phyloP scores from a whole-genome alignment of 306 rosid species.

The Quercus bicolor region DNA sequence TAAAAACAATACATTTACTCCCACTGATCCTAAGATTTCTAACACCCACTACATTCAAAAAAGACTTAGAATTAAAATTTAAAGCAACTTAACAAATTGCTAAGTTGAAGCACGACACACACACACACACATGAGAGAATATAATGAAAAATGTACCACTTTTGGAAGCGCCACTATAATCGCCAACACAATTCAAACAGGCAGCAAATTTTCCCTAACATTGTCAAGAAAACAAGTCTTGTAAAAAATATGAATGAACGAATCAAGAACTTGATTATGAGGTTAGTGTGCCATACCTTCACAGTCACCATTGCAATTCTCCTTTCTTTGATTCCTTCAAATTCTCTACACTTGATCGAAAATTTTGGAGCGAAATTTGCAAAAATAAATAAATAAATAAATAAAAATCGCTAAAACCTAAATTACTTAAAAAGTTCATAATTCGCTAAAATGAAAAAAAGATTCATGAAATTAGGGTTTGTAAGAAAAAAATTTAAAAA shows the following conservation, averaged over 20 bases:
- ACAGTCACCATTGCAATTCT: constrained; percentile 19
- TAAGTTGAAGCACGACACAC: not conserved
- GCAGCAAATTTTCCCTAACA: constrained; percentile 42
- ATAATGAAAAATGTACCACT: constrained; percentile 22
- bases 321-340: not conserved
- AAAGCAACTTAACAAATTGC: not conserved
- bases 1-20: no score
- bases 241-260: not conserved
- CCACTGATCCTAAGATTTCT: constrained; percentile 28
- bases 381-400: no score
- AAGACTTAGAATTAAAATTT: not conserved
- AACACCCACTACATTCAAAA: constrained; percentile 27
- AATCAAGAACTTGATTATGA: not conserved
- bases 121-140: not conserved
- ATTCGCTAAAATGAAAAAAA: no score
- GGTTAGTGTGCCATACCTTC: constrained; percentile 5
- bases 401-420: no score
- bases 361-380: no score
- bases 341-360: not conserved
- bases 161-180: constrained; percentile 30
- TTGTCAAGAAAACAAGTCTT: constrained; percentile 7
- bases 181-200: constrained; percentile 28
- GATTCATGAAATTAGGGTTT: no score
- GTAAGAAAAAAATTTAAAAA: no score
- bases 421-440: no score